Conservation (phyloP, 208 protist genomes). For the Leishmania gerbilli region DNA sequence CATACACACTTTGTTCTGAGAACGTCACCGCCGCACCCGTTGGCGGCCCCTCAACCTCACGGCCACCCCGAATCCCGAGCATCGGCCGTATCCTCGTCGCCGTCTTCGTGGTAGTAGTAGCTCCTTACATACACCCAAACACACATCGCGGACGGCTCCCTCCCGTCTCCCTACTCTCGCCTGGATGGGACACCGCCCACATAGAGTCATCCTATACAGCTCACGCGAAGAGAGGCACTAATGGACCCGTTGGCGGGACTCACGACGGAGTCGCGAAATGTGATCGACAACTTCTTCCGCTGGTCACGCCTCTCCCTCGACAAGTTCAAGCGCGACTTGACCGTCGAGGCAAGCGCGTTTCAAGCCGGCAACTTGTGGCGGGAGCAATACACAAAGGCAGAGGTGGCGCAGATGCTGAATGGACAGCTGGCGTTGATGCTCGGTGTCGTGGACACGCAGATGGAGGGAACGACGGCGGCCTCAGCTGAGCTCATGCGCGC, state of each 20-base stretch:
- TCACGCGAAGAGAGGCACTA: background rate
- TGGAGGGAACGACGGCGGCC: constrained; percentile 46
- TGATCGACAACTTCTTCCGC: constrained; percentile 65
- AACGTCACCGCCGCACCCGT: too few relatives aligned
- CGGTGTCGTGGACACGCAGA: constrained; percentile 51
- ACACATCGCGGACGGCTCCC: background rate
- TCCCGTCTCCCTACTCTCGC: background rate
- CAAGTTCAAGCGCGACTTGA: constrained; percentile 62
- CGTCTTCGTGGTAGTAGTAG: background rate
- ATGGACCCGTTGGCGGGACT: constrained; percentile 53
- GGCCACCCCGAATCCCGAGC: background rate
- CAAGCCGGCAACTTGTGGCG: constrained; percentile 56
- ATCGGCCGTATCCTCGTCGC: background rate
- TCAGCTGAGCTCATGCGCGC: constrained; percentile 68
- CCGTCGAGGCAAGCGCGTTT: constrained; percentile 59
- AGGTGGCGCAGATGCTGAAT: constrained; percentile 53
- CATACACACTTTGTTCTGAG: background rate
- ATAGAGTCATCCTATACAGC: background rate
- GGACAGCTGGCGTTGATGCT: constrained; percentile 61
- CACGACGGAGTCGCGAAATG: constrained; percentile 43
- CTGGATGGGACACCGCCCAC: background rate
- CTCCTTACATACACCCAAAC: background rate
- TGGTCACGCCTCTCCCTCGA: constrained; percentile 71
- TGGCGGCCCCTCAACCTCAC: background rate
- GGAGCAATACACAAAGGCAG: constrained; percentile 50